Percentiles rank a stretch among this genome's conserved stretches.
These are phyloP conservation scores for Lachnellula arida DNA, from an alignment of 2,329 filamentous ascomycete genomes.

Conservation along the genomic window DNA sequence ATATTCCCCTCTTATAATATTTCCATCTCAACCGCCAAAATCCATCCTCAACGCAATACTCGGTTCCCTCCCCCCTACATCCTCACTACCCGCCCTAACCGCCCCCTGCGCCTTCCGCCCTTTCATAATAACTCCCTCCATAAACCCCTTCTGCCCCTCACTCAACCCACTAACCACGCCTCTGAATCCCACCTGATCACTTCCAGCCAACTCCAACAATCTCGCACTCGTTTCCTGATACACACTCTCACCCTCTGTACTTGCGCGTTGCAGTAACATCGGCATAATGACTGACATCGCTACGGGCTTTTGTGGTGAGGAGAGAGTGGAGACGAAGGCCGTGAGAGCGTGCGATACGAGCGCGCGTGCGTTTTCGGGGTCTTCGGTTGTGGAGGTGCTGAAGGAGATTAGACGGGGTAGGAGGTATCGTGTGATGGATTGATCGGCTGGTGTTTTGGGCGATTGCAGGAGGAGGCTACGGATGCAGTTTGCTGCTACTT, in stretches of 20 bases:
- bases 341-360: constrained; percentile 72
- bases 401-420: constrained; percentile 74
- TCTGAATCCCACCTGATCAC: constrained; percentile 69
- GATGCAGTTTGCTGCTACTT: constrained; percentile 85
- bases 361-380: constrained; percentile 70
- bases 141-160: constrained; percentile 64
- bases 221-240: constrained; percentile 71
- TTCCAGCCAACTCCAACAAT: constrained; percentile 75
- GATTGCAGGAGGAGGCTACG: constrained; percentile 73
- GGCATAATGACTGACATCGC: constrained; percentile 76
- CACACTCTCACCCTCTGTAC: constrained; percentile 51
- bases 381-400: constrained; percentile 65
- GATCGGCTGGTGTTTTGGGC: constrained; percentile 59
- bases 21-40: constrained; percentile 54
- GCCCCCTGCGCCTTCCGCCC: constrained; percentile 47
- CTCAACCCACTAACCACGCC: constrained; percentile 68
- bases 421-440: constrained; percentile 69
- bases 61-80: constrained; percentile 55
- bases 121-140: constrained; percentile 75
- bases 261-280: constrained; percentile 67
- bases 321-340: constrained; percentile 56
- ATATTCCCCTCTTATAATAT: background rate
- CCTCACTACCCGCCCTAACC: constrained; percentile 37
- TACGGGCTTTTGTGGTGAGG: constrained; percentile 44
- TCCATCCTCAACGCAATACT: constrained; percentile 94